Conservation (phyloP, 1,139 yeast genomes). For the Debaryomyces nepalensis region DNA sequence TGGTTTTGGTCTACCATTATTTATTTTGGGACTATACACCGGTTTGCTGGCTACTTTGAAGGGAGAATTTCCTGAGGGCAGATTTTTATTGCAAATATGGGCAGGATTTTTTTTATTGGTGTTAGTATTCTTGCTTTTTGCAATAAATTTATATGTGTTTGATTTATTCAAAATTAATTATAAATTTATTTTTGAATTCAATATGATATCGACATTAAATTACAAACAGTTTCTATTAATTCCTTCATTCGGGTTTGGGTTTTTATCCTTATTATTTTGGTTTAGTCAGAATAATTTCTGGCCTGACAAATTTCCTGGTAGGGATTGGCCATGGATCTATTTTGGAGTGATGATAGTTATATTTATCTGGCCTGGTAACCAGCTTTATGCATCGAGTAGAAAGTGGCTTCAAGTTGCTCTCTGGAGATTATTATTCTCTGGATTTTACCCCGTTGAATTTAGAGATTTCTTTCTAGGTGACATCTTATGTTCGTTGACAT, state of each 20-base stretch:
- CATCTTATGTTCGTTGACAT: constrained; percentile 83
- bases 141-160: constrained; percentile 75
- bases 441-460: constrained; percentile 92
- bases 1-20: constrained; percentile 73
- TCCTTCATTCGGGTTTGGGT: constrained; percentile 61
- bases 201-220: constrained; percentile 70
- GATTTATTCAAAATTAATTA: constrained; percentile 77
- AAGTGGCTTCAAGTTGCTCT: constrained; percentile 76
- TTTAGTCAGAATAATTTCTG: constrained; percentile 74
- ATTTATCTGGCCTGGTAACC: constrained; percentile 67
- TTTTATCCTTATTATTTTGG: constrained; percentile 69
- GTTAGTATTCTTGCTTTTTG: constrained; percentile 64
- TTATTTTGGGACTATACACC: constrained; percentile 53
- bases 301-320: constrained; percentile 62
- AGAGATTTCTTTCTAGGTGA: constrained; percentile 94
- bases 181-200: constrained; percentile 89
- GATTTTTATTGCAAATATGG: constrained; percentile 80
- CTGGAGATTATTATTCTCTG: constrained; percentile 77
- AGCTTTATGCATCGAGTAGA: constrained; percentile 58
- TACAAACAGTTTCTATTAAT: constrained; percentile 65
- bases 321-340: constrained; percentile 83
- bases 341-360: constrained; percentile 56
- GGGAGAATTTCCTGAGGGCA: constrained; percentile 53
- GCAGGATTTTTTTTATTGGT: constrained; percentile 80
- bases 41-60: constrained; percentile 51